Base-by-base conservation (phyloP, 495 filamentous ascomycete species). In the Cudoniella acicularis region DNA sequence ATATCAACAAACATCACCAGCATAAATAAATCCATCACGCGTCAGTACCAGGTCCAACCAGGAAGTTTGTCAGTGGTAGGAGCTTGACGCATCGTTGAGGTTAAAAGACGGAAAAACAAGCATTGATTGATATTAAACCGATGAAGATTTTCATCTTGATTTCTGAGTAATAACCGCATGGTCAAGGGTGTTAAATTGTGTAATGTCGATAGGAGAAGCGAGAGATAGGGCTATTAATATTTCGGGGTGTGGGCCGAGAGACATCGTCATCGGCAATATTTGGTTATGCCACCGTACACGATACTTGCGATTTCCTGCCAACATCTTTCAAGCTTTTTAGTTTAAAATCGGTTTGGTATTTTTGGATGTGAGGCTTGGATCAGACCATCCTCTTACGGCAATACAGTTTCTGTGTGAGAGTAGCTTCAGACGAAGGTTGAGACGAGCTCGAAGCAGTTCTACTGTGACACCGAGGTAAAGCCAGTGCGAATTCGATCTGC, bases 171-270 rank as follows among this genome's bases (percentile, higher is more conserved):
- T 51, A 49, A 48, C 17, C 18, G 16, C 45, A 51, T 2, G 55
- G 54, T 2, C 40, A 48, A 49, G 54, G 60, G 24, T 52, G n/a
- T 26, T 36, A 58, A 58, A 58, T 58, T 63, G 49, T 25, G 55
- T 50, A 63, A 63, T 63, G 54, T 63, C 50, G 50, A 58, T 49
- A 48, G 25, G 42, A 51, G 43, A 52, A 58, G 60, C 60, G 60
- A 63, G 55, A 42, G 42, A 54, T 49, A 57, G 49, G 60, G 49
- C 22, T 52, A 52, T 45, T 51, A 52, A 56, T 62, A 56, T 46
- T n/a, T n/a, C 43, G 18, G 43, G 4, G 4, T 46, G 43, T 46
- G n/a, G 43, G n/a, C n/a, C 8, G 16, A 41, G 18, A 46, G 43
- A 9, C 43, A n/a, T 16, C 43, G 43, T n/a, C 43, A 46, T 46